These are phyloP conservation scores for Xylariaceae sp. DNA, from an alignment of 2,329 filamentous ascomycete genomes.

Conservation along the genomic window DNA sequence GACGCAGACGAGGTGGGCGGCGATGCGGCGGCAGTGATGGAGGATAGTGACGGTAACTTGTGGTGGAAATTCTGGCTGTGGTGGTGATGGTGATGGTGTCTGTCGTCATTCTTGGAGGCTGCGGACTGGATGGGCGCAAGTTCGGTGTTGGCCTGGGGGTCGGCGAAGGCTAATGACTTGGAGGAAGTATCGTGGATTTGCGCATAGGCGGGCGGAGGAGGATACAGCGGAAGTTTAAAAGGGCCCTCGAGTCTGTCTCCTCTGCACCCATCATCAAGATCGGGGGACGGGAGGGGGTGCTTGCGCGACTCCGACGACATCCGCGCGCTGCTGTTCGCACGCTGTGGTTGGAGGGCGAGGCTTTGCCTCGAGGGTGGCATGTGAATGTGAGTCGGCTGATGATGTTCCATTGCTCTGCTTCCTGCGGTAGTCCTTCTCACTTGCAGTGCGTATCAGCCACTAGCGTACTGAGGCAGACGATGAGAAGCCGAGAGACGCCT, in stretches of 20 bases:
- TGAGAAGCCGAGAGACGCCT: not conserved
- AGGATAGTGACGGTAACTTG: slow-evolving; percentile 41
- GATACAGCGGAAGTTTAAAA: slow-evolving; percentile 35
- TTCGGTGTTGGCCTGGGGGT: slow-evolving; percentile 35
- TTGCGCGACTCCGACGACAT: slow-evolving; percentile 14
- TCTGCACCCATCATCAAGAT: slow-evolving; percentile 9
- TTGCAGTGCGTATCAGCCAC: too few species aligned
- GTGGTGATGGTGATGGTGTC: slow-evolving; percentile 4
- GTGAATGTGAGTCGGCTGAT: slow-evolving; percentile 36
- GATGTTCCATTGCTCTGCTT: slow-evolving; percentile 35
- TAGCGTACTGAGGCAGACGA: not conserved
- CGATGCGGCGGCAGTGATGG: slow-evolving; percentile 36
- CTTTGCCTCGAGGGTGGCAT: slow-evolving; percentile 38
- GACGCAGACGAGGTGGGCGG: slow-evolving; percentile 23
- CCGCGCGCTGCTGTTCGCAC: slow-evolving; percentile 7
- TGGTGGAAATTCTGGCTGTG: slow-evolving; percentile 21
- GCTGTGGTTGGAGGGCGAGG: slow-evolving; percentile 22
- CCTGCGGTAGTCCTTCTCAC: too few species aligned
- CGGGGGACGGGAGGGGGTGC: slow-evolving; percentile 22
- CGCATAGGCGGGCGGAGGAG: slow-evolving; percentile 38
- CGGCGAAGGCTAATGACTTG: slow-evolving; percentile 32
- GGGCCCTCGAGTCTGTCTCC: slow-evolving; percentile 29
- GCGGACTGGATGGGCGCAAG: slow-evolving; percentile 42
- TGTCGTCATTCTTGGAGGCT: slow-evolving; percentile 25
- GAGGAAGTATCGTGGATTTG: slow-evolving; percentile 33